A percentile compares a stretch with the other conserved stretches of the same genome.
phyloP scores from a whole-genome alignment of 805 yeast genomes.

The baker's yeast (Saccharomyces cerevisiae) region DNA sequence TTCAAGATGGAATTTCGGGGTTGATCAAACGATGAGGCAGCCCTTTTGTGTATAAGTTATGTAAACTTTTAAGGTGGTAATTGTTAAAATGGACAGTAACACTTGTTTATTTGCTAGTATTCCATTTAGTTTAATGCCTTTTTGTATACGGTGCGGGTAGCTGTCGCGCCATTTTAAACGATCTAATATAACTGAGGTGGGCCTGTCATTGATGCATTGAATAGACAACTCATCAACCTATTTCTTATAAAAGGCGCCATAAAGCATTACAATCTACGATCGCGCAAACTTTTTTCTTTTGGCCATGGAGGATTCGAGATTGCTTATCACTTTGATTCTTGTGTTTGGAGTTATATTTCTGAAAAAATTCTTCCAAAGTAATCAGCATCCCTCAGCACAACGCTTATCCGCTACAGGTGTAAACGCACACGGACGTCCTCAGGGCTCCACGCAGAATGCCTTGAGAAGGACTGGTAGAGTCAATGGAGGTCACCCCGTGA shows the following conservation, averaged over 20 bases:
- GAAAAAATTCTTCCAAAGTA: slow-evolving; percentile 59
- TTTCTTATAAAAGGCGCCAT: neutral
- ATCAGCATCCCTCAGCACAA: slow-evolving; percentile 36
- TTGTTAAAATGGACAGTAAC: neutral
- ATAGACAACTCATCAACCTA: neutral
- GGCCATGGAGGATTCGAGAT: neutral
- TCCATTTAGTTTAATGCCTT: neutral
- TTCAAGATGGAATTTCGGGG: slow-evolving; percentile 34
- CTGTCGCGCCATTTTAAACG: neutral
- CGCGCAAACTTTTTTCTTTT: neutral
- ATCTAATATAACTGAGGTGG: neutral
- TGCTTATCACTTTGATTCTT: slow-evolving; percentile 1
- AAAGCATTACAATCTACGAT: neutral
- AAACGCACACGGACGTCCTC: neutral
- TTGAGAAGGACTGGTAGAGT: slow-evolving; percentile 3
- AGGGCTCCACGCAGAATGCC: slow-evolving; percentile 2
- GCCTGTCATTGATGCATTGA: neutral
- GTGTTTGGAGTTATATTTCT: slow-evolving; percentile 49
- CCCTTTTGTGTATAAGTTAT: neutral
- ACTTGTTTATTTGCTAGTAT: neutral
- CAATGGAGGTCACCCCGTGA: slow-evolving; percentile 31
- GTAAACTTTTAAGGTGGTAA: neutral
- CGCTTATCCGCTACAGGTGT: slow-evolving; percentile 5
- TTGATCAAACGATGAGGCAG: neutral
- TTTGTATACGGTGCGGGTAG: neutral